These are phyloP conservation scores for Leccinum griseonigrum DNA, from an alignment of 1,284 basidiomycete species.

Conservation along the genomic window DNA sequence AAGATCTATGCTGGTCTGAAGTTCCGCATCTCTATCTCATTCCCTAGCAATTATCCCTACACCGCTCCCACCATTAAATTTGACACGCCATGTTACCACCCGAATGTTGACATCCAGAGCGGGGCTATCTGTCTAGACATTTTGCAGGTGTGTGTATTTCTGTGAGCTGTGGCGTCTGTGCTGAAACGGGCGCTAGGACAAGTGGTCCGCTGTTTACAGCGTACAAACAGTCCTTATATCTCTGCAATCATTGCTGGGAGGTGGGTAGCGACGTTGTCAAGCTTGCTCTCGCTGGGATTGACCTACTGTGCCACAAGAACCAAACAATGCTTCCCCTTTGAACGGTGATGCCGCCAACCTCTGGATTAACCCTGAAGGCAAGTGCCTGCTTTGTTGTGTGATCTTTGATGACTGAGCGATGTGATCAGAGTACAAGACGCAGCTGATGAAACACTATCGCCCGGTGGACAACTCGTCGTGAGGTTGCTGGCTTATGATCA, in stretches of 20 bases:
- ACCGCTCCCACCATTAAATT: constrained; percentile 77
- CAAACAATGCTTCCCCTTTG: constrained; percentile 84
- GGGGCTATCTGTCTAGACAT: constrained; percentile 87
- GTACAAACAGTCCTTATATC: constrained; percentile 88
- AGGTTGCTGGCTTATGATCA: constrained; percentile 7
- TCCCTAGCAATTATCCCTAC: constrained; percentile 84
- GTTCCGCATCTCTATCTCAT: constrained; percentile 78
- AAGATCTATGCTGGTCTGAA: constrained; percentile 75
- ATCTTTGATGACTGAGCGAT: background rate
- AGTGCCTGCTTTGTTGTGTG: constrained; percentile 15
- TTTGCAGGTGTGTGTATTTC: constrained; percentile 52
- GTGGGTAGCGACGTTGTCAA: constrained; percentile 39
- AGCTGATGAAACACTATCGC: constrained; percentile 73
- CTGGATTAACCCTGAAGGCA: constrained; percentile 70
- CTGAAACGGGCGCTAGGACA: constrained; percentile 53
- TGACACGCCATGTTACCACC: constrained; percentile 82
- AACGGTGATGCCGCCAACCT: constrained; percentile 79
- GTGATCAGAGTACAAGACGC: constrained; percentile 56
- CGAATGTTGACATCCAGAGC: constrained; percentile 77
- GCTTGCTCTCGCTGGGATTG: background rate
- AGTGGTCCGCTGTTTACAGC: constrained; percentile 89
- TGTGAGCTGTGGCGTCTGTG: background rate
- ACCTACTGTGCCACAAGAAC: constrained; percentile 50
- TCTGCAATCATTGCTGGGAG: constrained; percentile 79
- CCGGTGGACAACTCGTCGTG: constrained; percentile 51